Evolutionary conservation across 2,329 filamentous ascomycete species (phyloP).

Genomic region (Lachnellula occidentalis): DNA sequence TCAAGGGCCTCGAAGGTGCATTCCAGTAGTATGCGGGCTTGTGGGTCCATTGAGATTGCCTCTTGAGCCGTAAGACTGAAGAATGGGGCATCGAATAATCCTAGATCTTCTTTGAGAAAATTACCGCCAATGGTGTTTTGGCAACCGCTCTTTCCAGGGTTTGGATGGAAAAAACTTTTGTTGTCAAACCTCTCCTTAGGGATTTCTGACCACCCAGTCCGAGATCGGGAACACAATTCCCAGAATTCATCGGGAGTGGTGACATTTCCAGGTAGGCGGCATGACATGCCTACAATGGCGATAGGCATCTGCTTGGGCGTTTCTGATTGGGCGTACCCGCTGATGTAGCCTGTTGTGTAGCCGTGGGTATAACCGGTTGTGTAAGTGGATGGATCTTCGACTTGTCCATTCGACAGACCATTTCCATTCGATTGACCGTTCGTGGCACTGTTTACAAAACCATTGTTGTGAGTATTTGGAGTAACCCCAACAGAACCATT

Average conservation of each 20-base stretch:
- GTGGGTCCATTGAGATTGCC: conserved; percentile 71
- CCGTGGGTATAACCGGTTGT: conserved; percentile 22
- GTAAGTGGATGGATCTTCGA: conserved; percentile 9
- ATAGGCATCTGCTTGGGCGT: conserved; percentile 29
- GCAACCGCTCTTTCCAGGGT: conserved; percentile 26
- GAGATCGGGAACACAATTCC: conserved; percentile 32
- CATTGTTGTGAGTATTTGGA: conserved; percentile 23
- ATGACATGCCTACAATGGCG: conserved; percentile 36
- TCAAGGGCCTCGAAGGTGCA: conserved; percentile 65
- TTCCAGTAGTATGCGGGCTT: conserved; percentile 67
- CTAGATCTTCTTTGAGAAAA: conserved; percentile 19
- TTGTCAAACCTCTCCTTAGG: conserved; percentile 40
- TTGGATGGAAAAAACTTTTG: conserved; percentile 48
- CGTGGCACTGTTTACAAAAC: conserved; percentile 10
- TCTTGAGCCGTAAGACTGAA: conserved; percentile 77
- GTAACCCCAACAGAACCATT: neutral
- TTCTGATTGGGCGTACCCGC: conserved; percentile 8
- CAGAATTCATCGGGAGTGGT: conserved; percentile 34
- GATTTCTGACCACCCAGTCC: conserved; percentile 29
- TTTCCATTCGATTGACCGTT: neutral
- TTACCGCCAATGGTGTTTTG: conserved; percentile 15
- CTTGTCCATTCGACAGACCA: conserved; percentile 1
- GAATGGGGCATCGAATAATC: conserved; percentile 40
- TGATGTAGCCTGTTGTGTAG: conserved; percentile 23
- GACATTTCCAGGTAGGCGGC: conserved; percentile 34